Evolutionary conservation across 768 basidiomycete species (phyloP), one percentile per base, ranked within the genome.

Genomic region (Infundibulicybe gibba): DNA sequence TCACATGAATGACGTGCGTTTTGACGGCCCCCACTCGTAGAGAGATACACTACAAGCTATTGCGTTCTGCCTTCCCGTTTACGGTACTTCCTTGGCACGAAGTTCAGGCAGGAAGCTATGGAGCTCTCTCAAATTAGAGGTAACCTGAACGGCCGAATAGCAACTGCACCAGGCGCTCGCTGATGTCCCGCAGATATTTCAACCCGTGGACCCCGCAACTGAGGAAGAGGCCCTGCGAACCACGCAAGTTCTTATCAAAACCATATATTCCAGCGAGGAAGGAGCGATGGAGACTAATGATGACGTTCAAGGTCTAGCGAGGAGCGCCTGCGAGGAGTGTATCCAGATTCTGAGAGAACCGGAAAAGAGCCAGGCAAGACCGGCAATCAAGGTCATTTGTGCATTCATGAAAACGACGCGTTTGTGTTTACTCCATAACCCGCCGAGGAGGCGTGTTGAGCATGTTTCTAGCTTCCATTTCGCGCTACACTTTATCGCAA

Each of bases 51-150:
- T 98, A 32, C 77, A 89, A 59, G 84, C 92, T 0, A 77, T 98
- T 61, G 63, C 80, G 0, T 61, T 65, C 2, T 94, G 89, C 58
- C 74, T 98, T 40, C 92, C 95, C 3, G 80, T 90, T 0, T 98
- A 95, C 61, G 97, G 94, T 2, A 57, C 79, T 0, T 65, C 65
- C 2, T 65, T 82, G 3, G 82, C 81, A 2, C 74, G 76, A 12
- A 75, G 77, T 9, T 76, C 78, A 47, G 87, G 87, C 1, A 72
- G 74, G 3, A 85, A 92, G 52, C 64, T 98, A n/a, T 97, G 94
- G 92, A 94, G 86, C 62, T 76, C 85, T 0, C 63, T 98, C 31
- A 95, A 92, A 61, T 74, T 97, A 19, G 97, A 98, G 77, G 94
- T 89, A 48, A 44, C 35, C 15, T 40, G 12, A n/a, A 25, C 49